Conservation (phyloP, 2,329 filamentous ascomycete species). For the Claviceps pusilla region DNA sequence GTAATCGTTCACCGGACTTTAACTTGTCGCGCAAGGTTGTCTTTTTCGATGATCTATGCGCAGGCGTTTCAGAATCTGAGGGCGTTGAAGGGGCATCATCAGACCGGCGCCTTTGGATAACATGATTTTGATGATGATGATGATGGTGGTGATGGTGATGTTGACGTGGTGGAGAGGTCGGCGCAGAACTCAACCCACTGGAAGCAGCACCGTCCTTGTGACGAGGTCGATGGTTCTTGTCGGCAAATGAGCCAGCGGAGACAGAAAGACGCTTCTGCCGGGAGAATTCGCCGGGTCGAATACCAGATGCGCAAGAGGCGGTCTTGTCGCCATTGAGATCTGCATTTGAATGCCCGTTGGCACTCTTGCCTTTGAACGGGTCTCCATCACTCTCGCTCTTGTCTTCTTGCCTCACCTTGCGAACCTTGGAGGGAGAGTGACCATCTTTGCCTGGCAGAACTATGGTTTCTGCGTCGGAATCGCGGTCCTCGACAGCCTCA, state of each 20-base stretch:
- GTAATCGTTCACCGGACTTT: slow-evolving; percentile 31
- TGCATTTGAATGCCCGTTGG: slow-evolving; percentile 19
- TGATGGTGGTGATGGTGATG: no score
- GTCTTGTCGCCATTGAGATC: slow-evolving; percentile 18
- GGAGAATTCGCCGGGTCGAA: slow-evolving; percentile 17
- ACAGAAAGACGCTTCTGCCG: slow-evolving; percentile 36
- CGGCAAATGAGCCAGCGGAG: slow-evolving; percentile 15
- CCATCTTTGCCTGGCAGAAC: slow-evolving; percentile 52
- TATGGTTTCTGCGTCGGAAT: slow-evolving; percentile 59
- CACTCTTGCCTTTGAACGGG: slow-evolving; percentile 17
- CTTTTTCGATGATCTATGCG: slow-evolving; percentile 28
- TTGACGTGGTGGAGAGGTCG: slow-evolving; percentile 40
- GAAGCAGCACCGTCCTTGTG: slow-evolving; percentile 35
- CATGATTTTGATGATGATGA: slow-evolving; percentile 17
- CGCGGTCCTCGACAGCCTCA: slow-evolving; percentile 36
- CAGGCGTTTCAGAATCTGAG: slow-evolving; percentile 38
- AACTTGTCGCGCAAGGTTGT: slow-evolving; percentile 30
- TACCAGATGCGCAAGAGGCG: slow-evolving; percentile 18
- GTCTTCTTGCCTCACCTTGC: slow-evolving; percentile 52
- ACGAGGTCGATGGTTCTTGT: slow-evolving; percentile 26
- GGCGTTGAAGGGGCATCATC: slow-evolving; percentile 27
- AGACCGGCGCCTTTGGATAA: slow-evolving; percentile 18
- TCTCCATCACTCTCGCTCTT: slow-evolving; percentile 40
- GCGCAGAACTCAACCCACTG: slow-evolving; percentile 43
- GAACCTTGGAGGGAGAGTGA: slow-evolving; percentile 46